These are phyloP conservation scores for Tetrahymena elliotti DNA, from an alignment of 73 alveolate species.

Conservation along the genomic window DNA sequence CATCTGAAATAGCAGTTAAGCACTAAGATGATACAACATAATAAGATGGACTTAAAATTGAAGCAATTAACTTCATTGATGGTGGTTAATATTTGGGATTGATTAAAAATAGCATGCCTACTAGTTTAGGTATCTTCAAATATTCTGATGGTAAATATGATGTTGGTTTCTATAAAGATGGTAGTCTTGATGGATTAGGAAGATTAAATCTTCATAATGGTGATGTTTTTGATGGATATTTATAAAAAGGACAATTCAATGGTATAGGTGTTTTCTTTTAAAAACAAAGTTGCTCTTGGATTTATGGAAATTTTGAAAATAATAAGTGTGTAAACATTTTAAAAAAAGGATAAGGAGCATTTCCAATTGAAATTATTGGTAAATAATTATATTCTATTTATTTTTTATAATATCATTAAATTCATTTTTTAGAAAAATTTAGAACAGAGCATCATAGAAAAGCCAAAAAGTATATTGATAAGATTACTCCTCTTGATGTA, in stretches of 20 bases:
- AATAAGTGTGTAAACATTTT: neutral
- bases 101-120: neutral
- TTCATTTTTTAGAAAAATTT: neutral
- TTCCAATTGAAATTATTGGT: neutral
- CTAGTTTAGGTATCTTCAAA: neutral
- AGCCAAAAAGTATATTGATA: neutral
- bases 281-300: neutral
- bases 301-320: neutral
- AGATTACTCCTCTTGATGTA: neutral
- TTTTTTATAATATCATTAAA: neutral
- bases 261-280: neutral
- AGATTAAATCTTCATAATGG: neutral
- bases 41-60: neutral
- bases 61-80: neutral
- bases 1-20: neutral
- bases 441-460: neutral
- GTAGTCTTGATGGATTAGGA: neutral
- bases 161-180: neutral
- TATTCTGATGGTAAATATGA: neutral
- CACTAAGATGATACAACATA: neutral
- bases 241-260: neutral
- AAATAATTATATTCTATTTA: neutral
- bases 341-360: neutral
- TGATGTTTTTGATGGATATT: neutral
- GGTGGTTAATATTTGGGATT: neutral